Evolutionary conservation across 2,329 filamentous ascomycete genomes (phyloP).

Genomic region (Fusarium stilboides): DNA sequence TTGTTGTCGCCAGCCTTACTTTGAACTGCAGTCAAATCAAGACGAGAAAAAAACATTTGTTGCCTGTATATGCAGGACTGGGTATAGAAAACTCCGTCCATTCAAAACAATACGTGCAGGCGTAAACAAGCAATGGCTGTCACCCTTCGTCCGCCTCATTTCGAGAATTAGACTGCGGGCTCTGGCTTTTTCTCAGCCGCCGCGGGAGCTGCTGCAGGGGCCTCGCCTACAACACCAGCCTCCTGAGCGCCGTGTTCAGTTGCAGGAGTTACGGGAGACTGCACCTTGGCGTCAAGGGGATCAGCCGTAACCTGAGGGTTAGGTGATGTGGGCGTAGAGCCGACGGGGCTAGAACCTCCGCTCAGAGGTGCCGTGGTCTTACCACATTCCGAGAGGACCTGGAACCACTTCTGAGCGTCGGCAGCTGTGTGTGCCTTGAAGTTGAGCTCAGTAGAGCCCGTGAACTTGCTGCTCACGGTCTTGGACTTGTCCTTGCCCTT

Average conservation of each 20-base stretch:
- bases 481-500: slow-evolving; percentile 94
- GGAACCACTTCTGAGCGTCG: slow-evolving; percentile 89
- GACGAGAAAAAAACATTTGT: slow-evolving; percentile 12
- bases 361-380: slow-evolving; percentile 62
- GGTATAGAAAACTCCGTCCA: slow-evolving; percentile 32
- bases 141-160: slow-evolving; percentile 41
- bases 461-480: slow-evolving; percentile 84
- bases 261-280: slow-evolving; percentile 35
- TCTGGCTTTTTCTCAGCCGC: slow-evolving; percentile 43
- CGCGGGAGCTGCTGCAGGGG: slow-evolving; percentile 30
- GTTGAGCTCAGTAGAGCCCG: slow-evolving; percentile 82
- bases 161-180: slow-evolving; percentile 31
- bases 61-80: slow-evolving; percentile 29
- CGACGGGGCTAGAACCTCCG: slow-evolving; percentile 44
- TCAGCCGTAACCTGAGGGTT: slow-evolving; percentile 31
- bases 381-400: slow-evolving; percentile 75
- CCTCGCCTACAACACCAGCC: slow-evolving; percentile 60
- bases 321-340: slow-evolving; percentile 52
- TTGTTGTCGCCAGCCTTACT: slow-evolving; percentile 35
- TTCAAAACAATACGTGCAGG: slow-evolving; percentile 14
- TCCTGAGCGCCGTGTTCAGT: slow-evolving; percentile 61
- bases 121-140: slow-evolving; percentile 13
- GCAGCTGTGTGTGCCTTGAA: slow-evolving; percentile 90
- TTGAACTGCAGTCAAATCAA: slow-evolving; percentile 22
- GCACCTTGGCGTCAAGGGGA: slow-evolving; percentile 39